Base-by-base conservation (phyloP, 2,329 filamentous ascomycete genomes). In the Biscogniauxia marginata region DNA sequence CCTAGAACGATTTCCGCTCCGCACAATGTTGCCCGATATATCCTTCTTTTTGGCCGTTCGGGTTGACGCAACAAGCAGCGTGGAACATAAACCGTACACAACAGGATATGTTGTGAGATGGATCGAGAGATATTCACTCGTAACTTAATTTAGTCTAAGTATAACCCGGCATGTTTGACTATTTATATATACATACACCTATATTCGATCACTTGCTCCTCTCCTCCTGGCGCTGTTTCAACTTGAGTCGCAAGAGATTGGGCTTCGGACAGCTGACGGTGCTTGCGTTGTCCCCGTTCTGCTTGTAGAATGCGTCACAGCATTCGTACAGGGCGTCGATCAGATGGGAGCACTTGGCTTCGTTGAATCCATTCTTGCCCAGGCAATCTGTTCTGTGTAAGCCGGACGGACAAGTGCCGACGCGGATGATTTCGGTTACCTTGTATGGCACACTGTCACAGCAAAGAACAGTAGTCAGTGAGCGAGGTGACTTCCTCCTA, bases 311-410 rank as follows among this genome's bases (percentile, higher is more conserved):
- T 11, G 84, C 83, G 67, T 93, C 87, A 74, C 95, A 99, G 75
- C 95, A 99, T 65, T 95, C 88, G 74, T 98, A 99, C 21, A 99
- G 78, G 2, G 91, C 90, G 71, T 93, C 87, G 55, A 99, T 83
- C 68, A 91, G 79, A 18, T 77, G 73, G 69, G 88, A 84, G 74
- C 95, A 99, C 69, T 87, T 96, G 46, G 85, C 85, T 74, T 98
- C 92, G 58, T 96, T 84, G 77, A 89, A 98, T 53, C 85, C 86
- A 72, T 93, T 93, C 74, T 87, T 93, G 48, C 84, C 85, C 60
- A 99, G 79, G 69, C 95, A 99, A 65, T 87, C 91, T 96, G 67
- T 25, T n/a, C 53, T 46, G 57, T 69, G 46, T 67, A 62, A 52
- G 43, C 19, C 39, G 6, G 24, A 46, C 25, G 20, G n/a, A 23